A percentile compares a stretch with the other conserved stretches of the same genome.
phyloP scores from a whole-genome alignment of 2,329 filamentous ascomycete species.

The Paraphoma sp. region DNA sequence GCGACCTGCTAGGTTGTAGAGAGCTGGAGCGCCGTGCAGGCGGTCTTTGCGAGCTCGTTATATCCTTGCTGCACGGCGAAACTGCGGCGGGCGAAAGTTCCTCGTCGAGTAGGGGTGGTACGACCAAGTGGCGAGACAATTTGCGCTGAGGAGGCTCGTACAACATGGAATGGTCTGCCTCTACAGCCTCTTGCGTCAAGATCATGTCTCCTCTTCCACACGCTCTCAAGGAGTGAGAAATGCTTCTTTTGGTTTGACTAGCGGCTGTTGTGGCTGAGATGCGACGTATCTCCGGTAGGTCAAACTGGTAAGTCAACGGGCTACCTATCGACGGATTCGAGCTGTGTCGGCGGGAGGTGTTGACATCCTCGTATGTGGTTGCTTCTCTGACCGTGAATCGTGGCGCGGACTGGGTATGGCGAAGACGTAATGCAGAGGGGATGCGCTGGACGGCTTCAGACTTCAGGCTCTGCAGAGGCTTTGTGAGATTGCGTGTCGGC shows the following conservation, averaged over 20 bases:
- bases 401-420: slow-evolving; percentile 13
- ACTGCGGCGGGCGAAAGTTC: background rate
- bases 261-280: slow-evolving; percentile 4
- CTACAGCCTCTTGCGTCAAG: background rate
- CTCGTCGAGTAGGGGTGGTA: background rate
- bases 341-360: slow-evolving; percentile 4
- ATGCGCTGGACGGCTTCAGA: slow-evolving; percentile 12
- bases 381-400: slow-evolving; percentile 4
- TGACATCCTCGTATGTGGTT: background rate
- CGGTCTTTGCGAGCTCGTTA: too few species aligned
- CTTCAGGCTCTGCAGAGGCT: background rate
- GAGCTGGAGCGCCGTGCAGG: too few species aligned
- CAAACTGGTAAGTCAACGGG: slow-evolving; percentile 8
- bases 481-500: too few species aligned
- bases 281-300: slow-evolving; percentile 10
- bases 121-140: background rate
- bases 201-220: slow-evolving; percentile 12
- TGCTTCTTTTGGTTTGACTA: background rate
- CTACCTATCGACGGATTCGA: slow-evolving; percentile 21
- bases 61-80: background rate
- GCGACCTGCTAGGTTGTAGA: too few species aligned
- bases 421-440: slow-evolving; percentile 13
- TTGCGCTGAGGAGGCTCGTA: background rate
- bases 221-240: background rate
- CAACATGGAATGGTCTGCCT: too few species aligned